Conservation (phyloP, 176 grass and related monocot genomes). For the Carex kokanica region DNA sequence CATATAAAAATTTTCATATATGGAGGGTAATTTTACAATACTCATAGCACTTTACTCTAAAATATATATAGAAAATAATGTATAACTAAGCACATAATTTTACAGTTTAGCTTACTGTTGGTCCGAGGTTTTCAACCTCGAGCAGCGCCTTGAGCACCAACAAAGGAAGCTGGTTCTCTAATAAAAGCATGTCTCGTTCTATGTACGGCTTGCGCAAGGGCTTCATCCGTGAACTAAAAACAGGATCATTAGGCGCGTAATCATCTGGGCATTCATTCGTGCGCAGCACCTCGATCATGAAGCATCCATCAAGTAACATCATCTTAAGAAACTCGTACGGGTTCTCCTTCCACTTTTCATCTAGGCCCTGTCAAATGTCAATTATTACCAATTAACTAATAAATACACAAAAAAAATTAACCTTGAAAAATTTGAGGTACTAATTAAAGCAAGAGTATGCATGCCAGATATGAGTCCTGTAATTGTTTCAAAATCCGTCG, state of each 20-base stretch:
- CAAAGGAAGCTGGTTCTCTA: constrained; percentile 39
- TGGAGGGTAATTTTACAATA: too few relatives aligned
- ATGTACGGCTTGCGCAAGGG: constrained; percentile 15
- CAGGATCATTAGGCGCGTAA: not conserved
- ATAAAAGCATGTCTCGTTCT: constrained; percentile 32
- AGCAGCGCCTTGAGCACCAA: constrained; percentile 20
- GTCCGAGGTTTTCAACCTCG: not conserved
- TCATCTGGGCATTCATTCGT: not conserved
- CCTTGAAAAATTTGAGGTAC: not conserved
- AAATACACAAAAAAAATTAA: not conserved
- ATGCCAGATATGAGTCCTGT: not conserved
- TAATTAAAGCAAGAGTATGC: not conserved
- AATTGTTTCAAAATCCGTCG: not conserved
- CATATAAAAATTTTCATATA: too few relatives aligned
- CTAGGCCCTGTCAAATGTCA: not conserved
- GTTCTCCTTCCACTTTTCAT: not conserved
- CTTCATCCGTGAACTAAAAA: constrained; percentile 13
- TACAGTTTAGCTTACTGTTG: too few relatives aligned
- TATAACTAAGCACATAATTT: too few relatives aligned
- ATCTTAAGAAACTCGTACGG: not conserved
- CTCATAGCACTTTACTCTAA: too few relatives aligned
- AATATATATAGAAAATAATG: too few relatives aligned
- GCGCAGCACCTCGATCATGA: constrained; percentile 8
- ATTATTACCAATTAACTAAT: not conserved
- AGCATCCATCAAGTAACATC: constrained; percentile 7